Percentiles rank a stretch among this genome's conserved stretches.
These are phyloP conservation scores for Passalora sequoiae DNA, from an alignment of 2,329 filamentous ascomycete genomes.

Conservation along the genomic window DNA sequence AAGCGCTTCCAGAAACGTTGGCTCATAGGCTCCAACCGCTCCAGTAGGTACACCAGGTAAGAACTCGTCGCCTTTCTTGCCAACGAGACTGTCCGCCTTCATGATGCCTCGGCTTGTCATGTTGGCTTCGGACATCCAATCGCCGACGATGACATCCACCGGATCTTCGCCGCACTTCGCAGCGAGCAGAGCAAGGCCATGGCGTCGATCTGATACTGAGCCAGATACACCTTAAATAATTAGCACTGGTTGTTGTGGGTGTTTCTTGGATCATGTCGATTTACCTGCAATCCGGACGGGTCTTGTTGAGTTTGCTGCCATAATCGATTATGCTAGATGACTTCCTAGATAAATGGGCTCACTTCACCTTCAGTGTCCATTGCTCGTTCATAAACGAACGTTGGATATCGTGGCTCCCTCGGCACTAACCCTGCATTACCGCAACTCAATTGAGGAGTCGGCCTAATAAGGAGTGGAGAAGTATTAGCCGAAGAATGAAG, in stretches of 20 bases:
- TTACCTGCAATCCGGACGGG: slow-evolving; percentile 31
- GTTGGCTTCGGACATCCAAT: slow-evolving; percentile 43
- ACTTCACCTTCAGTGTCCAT: no score
- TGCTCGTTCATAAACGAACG: neutral
- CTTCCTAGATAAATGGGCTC: slow-evolving; percentile 19
- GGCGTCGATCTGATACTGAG: slow-evolving; percentile 37
- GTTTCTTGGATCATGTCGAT: neutral
- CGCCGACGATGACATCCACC: slow-evolving; percentile 51
- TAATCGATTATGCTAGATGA: slow-evolving; percentile 17
- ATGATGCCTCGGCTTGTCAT: slow-evolving; percentile 40
- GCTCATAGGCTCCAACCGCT: slow-evolving; percentile 46
- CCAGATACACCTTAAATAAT: slow-evolving; percentile 31
- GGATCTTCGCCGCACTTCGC: slow-evolving; percentile 34
- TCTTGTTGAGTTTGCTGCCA: slow-evolving; percentile 21
- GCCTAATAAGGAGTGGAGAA: no score
- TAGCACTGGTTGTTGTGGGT: slow-evolving; percentile 4
- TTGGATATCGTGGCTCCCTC: no score
- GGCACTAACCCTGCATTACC: no score
- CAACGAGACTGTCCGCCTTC: slow-evolving; percentile 37
- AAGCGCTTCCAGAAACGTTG: slow-evolving; percentile 49
- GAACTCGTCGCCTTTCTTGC: slow-evolving; percentile 43
- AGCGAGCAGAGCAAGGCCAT: slow-evolving; percentile 34
- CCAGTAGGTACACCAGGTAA: slow-evolving; percentile 25
- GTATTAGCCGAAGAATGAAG: no score
- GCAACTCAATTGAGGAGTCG: no score